Base-by-base conservation (phyloP, 2,329 filamentous ascomycete species). In the Diaporthe sp. region DNA sequence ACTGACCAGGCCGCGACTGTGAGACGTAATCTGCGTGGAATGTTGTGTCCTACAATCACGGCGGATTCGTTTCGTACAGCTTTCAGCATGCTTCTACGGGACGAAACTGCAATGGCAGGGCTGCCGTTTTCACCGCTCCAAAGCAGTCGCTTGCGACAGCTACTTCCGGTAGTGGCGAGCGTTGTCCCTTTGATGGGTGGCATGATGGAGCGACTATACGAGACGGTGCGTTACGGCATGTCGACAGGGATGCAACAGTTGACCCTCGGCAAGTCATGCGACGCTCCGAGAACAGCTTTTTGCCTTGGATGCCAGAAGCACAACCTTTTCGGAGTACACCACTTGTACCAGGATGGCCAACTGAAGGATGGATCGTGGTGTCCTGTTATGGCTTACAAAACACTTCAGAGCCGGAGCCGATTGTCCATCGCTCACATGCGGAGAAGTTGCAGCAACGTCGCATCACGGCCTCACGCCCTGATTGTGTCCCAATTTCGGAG, bases 1-100 rank as follows among this genome's bases (percentile, higher is more conserved):
- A 81, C 65, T 84, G 81, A 82, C 44, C 61, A 28, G 1, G 57
- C 9, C 13, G 9, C 2, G 8, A 25, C 17, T 31, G 13, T n/a
- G 28, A 44, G 71, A 53, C 12, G 34, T 57, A 49, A 25, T 25
- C 6, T 31, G 9, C 9, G 55, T 46, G 65, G 49, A 2, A 55
- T 22, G 42, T 28, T 22, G 15, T 31, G 2, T 42, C 34, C 49
- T 10, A 3, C 13, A 0, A 8, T 9, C 15, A 17, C 22, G 4
- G n/a, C 22, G 34, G 17, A 22, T 28, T 13, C 19, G 44, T 15
- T 25, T 28, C 34, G 9, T 10, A 7, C 31, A 17, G 13, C 31
- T 39, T 25, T 9, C 34, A 4, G 22, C 46, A 28, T 19, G 4
- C 17, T 22, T n/a, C 25, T 39, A 68, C 28, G 22, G 8, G 46